Conservation (phyloP, 2,329 filamentous ascomycete genomes). For the Trichoderma afroharzianum region DNA sequence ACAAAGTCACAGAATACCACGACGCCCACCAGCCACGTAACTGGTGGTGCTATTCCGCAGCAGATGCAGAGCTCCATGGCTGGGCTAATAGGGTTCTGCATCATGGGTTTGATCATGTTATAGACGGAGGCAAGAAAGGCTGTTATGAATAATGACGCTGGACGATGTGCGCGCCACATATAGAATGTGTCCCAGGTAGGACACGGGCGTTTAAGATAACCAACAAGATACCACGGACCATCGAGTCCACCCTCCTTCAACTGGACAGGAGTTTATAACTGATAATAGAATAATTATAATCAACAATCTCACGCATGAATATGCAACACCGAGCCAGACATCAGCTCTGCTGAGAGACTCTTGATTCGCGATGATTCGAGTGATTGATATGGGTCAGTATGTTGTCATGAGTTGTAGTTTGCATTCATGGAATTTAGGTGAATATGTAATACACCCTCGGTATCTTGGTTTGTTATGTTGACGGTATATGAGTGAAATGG, state of each 20-base stretch:
- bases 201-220: constrained; percentile 21
- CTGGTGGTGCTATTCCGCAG: constrained; percentile 32
- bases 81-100: constrained; percentile 36
- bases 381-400: not conserved
- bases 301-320: constrained; percentile 2
- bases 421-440: not conserved
- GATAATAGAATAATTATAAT: constrained; percentile 18
- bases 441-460: not conserved
- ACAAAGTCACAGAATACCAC: constrained; percentile 26
- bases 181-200: constrained; percentile 23
- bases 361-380: not conserved
- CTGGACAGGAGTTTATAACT: constrained; percentile 7
- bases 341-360: not conserved
- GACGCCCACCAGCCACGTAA: constrained; percentile 27
- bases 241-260: not conserved
- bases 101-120: constrained; percentile 35
- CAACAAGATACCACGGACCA: constrained; percentile 23
- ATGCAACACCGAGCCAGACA: not conserved
- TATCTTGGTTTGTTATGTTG: not conserved
- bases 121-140: constrained; percentile 20
- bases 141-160: constrained; percentile 18
- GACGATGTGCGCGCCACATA: constrained; percentile 16
- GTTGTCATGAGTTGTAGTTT: not conserved
- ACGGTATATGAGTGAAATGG: not conserved
- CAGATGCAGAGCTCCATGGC: constrained; percentile 34